Evolutionary conservation across 23 red algal genomes (phyloP), one percentile per base, ranked within the genome.

Genomic region (Cyanidioschyzon merolae): DNA sequence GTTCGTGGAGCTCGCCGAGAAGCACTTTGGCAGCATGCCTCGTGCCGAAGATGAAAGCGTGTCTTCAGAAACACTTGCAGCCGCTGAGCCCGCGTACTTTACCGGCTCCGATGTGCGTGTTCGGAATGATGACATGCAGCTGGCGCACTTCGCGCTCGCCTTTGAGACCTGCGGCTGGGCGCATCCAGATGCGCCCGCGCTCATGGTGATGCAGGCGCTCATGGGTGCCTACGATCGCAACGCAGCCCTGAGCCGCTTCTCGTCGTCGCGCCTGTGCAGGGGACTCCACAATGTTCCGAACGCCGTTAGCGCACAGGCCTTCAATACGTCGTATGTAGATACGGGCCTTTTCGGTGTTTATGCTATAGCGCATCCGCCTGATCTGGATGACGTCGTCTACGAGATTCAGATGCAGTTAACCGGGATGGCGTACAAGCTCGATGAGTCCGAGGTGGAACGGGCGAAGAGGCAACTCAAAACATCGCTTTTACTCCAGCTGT

Each of bases 271-370:
- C 18, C 67, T 95, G 36, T 71, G 83, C 58, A 74, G 41, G 37
- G 84, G 76, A 37, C 59, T 98, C 37, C 76, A 57, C 54, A 37
- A 45, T 40, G 74, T 89, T 40, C 81, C 83, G 27, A 58, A 2
- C 39, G 54, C 39, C 31, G 78, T 81, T 50, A 79, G 76, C 38
- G 81, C 79, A 41, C 77, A 85, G 57, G 79, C 85, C 30, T 98
- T 92, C 79, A 98, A 98, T 78, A 98, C 94, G 31, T 87, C 94
- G 25, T 98, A 98, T 80, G 89, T 88, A 1, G 94, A 98, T 76
- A 98, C 94, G 26, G 94, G 94, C 68, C 79, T 98, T 36, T 91
- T 90, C 39, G 94, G 94, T 15, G 38, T 90, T 30, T 98, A 98
- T 59, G 84, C 74, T 2, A 83, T 88, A 16, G 88, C 81, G 36